phyloP scores from a whole-genome alignment of 2,329 filamentous ascomycete species.

The Hypomyces rosellus region DNA sequence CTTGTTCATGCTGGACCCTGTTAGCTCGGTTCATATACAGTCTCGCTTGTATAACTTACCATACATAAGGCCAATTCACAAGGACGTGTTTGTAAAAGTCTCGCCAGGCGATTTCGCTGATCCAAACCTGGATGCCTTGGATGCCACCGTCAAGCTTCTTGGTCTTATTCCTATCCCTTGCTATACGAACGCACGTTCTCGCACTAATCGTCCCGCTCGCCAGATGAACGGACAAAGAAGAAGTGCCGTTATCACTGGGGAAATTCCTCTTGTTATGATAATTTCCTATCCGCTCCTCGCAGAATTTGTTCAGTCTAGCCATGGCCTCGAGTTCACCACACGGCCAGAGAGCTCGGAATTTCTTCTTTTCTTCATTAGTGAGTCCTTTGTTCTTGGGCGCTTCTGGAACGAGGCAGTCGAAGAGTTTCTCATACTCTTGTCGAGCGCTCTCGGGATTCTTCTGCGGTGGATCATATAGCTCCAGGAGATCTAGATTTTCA shows the following conservation, averaged over 20 bases:
- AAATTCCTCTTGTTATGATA: constrained; percentile 64
- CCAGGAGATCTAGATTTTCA: constrained; percentile 59
- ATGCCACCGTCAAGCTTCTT: constrained; percentile 61
- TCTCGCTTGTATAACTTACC: constrained; percentile 39
- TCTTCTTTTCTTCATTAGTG: constrained; percentile 49
- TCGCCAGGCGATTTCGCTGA: constrained; percentile 77
- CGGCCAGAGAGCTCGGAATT: constrained; percentile 59
- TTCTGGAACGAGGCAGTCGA: constrained; percentile 53
- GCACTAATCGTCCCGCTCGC: constrained; percentile 62
- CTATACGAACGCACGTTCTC: constrained; percentile 58
- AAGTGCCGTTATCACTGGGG: constrained; percentile 56
- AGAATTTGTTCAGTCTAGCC: constrained; percentile 58
- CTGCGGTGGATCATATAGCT: constrained; percentile 46
- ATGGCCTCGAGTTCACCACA: constrained; percentile 68
- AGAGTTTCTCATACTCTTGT: constrained; percentile 48
- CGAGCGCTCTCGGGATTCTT: constrained; percentile 29
- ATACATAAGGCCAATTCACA: constrained; percentile 77
- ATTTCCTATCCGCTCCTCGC: constrained; percentile 52
- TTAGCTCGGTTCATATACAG: constrained; percentile 3
- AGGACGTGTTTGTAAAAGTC: constrained; percentile 87
- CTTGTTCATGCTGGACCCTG: constrained; percentile 44
- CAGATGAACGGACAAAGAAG: constrained; percentile 65
- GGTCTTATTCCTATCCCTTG: constrained; percentile 55
- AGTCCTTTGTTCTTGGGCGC: constrained; percentile 59
- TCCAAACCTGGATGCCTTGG: constrained; percentile 65